Evolutionary conservation across 208 protist species (phyloP).

Genomic region (Plasmodiophora brassicae): DNA sequence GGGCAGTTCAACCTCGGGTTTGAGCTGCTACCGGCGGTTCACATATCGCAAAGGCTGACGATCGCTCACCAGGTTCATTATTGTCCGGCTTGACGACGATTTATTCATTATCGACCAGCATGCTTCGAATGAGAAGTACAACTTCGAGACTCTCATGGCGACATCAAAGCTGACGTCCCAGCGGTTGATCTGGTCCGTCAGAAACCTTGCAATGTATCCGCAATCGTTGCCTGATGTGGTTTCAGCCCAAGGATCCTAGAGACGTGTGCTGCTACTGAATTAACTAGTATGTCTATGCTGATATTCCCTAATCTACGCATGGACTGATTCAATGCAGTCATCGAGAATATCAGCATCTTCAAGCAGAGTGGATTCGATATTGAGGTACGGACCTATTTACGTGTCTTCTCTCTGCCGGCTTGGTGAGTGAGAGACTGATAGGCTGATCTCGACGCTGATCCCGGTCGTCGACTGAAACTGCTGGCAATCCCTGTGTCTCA

Average conservation of each 20-base stretch:
- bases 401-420: neutral
- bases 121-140: conserved; percentile 65
- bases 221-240: conserved; percentile 40
- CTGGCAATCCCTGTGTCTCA: neutral
- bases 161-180: conserved; percentile 30
- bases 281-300: neutral
- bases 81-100: conserved; percentile 38
- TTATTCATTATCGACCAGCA: conserved; percentile 70
- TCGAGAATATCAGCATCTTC: conserved; percentile 61
- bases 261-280: neutral
- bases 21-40: neutral
- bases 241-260: neutral
- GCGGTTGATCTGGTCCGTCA: conserved; percentile 46
- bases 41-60: neutral
- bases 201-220: conserved; percentile 55
- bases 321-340: neutral
- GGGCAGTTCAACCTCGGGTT: conserved; percentile 68
- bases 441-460: neutral
- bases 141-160: conserved; percentile 53
- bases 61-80: neutral
- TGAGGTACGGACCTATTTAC: neutral
- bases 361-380: conserved; percentile 65
- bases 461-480: neutral
- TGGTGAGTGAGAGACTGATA: neutral
- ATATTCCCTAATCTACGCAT: neutral